phyloP scores from a whole-genome alignment of 208 protist genomes.

The Crithidia fasciculata region DNA sequence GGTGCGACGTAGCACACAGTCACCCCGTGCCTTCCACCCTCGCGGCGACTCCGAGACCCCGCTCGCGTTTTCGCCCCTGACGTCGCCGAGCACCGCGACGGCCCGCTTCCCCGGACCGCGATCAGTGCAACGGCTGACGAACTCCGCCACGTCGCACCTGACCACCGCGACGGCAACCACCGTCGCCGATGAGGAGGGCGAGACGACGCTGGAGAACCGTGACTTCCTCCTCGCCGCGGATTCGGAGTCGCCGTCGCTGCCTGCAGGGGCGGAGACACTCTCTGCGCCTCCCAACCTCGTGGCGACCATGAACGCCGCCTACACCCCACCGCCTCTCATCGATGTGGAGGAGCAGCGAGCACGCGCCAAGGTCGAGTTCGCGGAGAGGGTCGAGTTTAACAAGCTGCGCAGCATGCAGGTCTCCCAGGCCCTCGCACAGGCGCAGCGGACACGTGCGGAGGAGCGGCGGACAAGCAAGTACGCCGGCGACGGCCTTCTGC shows the following conservation, averaged over 20 bases:
- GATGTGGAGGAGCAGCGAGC: slow-evolving; percentile 29
- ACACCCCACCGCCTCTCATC: background rate
- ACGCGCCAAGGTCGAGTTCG: slow-evolving; percentile 19
- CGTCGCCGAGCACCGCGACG: slow-evolving; percentile 5
- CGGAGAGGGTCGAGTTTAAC: slow-evolving; percentile 19
- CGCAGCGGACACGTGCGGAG: slow-evolving; percentile 3
- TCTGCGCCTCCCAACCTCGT: slow-evolving; percentile 1
- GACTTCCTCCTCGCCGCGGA: slow-evolving; percentile 15
- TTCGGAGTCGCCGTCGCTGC: background rate
- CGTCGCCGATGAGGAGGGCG: background rate
- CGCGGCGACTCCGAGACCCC: background rate
- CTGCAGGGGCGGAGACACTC: background rate
- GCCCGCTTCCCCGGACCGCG: background rate
- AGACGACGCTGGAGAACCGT: background rate
- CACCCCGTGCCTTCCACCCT: background rate
- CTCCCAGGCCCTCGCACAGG: slow-evolving; percentile 21
- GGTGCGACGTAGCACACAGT: background rate
- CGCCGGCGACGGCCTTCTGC: slow-evolving; percentile 1
- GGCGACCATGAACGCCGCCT: background rate
- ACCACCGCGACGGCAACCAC: background rate
- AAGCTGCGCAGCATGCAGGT: slow-evolving; percentile 32
- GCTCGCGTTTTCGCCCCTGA: background rate
- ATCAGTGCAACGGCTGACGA: too few species aligned
- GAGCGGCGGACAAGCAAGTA: slow-evolving; percentile 18
- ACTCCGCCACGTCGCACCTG: too few species aligned